A percentile compares a stretch with the other conserved stretches of the same genome.
phyloP scores from a whole-genome alignment of 2,329 filamentous ascomycete genomes.

The Paradendryphiella salina region DNA sequence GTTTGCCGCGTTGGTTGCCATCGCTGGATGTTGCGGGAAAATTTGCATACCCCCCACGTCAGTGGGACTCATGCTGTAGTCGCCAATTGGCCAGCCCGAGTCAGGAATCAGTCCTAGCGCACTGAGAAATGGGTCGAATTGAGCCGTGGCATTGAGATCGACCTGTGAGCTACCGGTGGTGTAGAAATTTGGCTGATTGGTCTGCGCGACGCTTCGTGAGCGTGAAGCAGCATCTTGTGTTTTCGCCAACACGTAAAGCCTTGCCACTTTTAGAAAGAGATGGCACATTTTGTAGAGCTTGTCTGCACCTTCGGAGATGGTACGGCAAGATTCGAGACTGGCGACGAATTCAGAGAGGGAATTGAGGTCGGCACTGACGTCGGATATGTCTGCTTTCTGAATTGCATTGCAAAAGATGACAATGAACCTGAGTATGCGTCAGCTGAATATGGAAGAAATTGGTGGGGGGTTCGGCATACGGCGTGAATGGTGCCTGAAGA shows the following conservation, averaged over 20 bases:
- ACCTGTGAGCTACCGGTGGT: constrained; percentile 18
- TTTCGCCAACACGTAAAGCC: constrained; percentile 65
- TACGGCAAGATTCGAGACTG: constrained; percentile 58
- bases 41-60: constrained; percentile 10
- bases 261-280: constrained; percentile 64
- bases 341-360: constrained; percentile 61
- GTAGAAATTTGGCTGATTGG: constrained; percentile 17
- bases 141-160: constrained; percentile 34
- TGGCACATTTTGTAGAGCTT: constrained; percentile 66
- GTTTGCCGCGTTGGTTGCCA: not conserved
- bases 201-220: constrained; percentile 6
- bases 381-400: constrained; percentile 57
- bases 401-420: constrained; percentile 55
- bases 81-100: constrained; percentile 28
- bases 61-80: constrained; percentile 8
- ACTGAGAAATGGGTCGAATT: constrained; percentile 67
- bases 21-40: constrained; percentile 7
- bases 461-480: constrained; percentile 24
- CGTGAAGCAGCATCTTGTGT: constrained; percentile 43
- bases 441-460: not conserved
- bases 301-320: constrained; percentile 61
- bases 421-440: constrained; percentile 43
- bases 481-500: constrained; percentile 52
- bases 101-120: constrained; percentile 64
- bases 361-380: constrained; percentile 60